Evolutionary conservation across 768 basidiomycete species (phyloP), one percentile per base, ranked within the genome.

Genomic region (Boletales sp.): DNA sequence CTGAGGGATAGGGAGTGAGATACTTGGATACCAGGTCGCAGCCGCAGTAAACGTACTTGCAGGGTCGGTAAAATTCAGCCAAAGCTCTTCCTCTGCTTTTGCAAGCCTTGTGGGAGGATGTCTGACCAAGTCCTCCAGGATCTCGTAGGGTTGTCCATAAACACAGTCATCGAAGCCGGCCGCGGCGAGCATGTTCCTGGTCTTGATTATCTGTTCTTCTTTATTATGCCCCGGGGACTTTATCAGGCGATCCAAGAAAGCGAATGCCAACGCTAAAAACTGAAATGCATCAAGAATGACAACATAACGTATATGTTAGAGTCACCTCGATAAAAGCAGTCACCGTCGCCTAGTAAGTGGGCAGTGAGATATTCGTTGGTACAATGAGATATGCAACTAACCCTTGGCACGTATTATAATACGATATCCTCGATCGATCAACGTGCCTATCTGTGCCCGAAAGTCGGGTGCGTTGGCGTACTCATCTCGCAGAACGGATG

Each of bases 291-390:
- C 50, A 57, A 53, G 45, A 47, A 40, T 38, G 40, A 36, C 47
- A 34, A 54, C 37, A 11, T 19, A n/a, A n/a, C 31, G 34, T 21
- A 15, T 15, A 37, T 32, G 50, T 19, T 21, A 35, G 48, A 63
- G 70, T 75, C 64, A 90, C 90, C 86, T 76, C 93, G 77, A 66
- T 94, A 97, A 68, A 94, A 95, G 64, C 94, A 95, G 65, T 90
- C 89, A 0, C 94, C 92, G 57, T 90, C 93, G 27, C 93, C 90
- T 82, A 39, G 24, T 27, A 44, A 43, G 36, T 43, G n/a, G 5
- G 42, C 9, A 17, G 31, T 51, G 32, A 50, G 37, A 45, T 24
- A 30, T 40, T 41, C 17, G 48, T 46, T 45, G 18, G n/a, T 17
- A 32, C 19, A 39, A 40, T 27, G 29, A 38, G 44, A 35, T 42